Base-by-base conservation (phyloP, 495 filamentous ascomycete species). In the Lophium mytilinum region DNA sequence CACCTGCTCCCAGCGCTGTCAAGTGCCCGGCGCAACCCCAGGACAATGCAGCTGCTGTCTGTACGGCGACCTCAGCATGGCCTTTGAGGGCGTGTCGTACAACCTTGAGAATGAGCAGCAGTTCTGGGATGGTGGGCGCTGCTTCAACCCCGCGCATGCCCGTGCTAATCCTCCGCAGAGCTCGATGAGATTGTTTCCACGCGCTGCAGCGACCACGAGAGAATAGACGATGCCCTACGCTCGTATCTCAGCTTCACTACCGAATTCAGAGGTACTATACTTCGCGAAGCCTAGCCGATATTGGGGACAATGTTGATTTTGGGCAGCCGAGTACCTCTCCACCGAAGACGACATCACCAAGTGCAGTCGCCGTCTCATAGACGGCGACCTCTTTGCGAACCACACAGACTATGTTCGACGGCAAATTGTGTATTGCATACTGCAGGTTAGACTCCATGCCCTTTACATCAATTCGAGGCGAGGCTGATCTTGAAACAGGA, bases 391-490 rank as follows among this genome's bases (percentile, higher is more conserved):
- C 55, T 97, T 95, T 68, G 66, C 71, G 43, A 70, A 74, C 9
- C 83, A 97, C 66, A 77, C 80, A 53, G 86, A 90, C 48, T 96
- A 97, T 75, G 86, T 97, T 53, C 88, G 94, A 59, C 84, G 82
- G 52, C 93, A 96, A 76, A 88, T 98, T 64, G 82, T 96, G 53
- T 93, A 95, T 73, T 85, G 88, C 65, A 74, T 98, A 41, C 72
- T 96, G 60, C 90, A 96, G 76, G 90, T 85, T 17, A 5, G n/a
- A 21, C 9, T 24, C 37, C 35, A 10, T 48, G 11, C n/a, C 17
- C 12, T 50, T 11, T 37, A 40, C 2, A 7, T 17, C 39, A 1
- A 41, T 41, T 48, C 21, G 21, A 6, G 21, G 33, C n/a, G 8
- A 46, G 9, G 46, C 57, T 60, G 42, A 61, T 46, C 15, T 3